Percentiles rank a stretch among this genome's conserved stretches.
These are phyloP conservation scores for Xylaria sp. DNA, from an alignment of 2,329 filamentous ascomycete species.

Conservation along the genomic window DNA sequence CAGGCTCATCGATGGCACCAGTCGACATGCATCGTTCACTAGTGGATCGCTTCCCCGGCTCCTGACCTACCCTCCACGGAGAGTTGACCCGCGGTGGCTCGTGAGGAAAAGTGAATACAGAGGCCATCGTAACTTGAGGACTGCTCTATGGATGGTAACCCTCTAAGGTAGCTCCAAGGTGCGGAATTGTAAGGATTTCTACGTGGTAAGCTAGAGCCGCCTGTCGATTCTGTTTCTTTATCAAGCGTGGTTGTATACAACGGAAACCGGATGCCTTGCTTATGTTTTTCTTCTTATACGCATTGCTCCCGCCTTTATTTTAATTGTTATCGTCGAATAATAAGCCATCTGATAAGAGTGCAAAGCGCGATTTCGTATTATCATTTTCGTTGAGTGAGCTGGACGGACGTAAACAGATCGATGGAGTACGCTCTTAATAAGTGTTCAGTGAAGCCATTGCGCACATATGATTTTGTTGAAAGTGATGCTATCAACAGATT, in stretches of 20 bases:
- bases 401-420: constrained; percentile 33
- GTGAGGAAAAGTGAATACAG: constrained; percentile 94
- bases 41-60: constrained; percentile 52
- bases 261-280: constrained; percentile 14
- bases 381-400: constrained; percentile 50
- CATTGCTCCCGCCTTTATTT: constrained; percentile 37
- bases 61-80: constrained; percentile 79
- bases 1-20: constrained; percentile 47
- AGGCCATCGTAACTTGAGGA: constrained; percentile 72
- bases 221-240: constrained; percentile 10
- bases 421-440: constrained; percentile 22
- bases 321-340: constrained; percentile 46
- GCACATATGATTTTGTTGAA: background rate
- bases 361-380: constrained; percentile 52
- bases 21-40: constrained; percentile 49
- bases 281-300: constrained; percentile 37
- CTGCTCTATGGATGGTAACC: background rate
- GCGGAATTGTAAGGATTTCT: constrained; percentile 1
- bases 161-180: background rate
- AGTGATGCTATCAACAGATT: constrained; percentile 6
- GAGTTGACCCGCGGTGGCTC: constrained; percentile 89
- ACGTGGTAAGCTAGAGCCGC: background rate
- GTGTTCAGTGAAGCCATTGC: constrained; percentile 29
- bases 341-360: constrained; percentile 45
- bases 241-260: background rate